Evolutionary conservation across 306 rosid species (phyloP).

Genomic region (Vigna unguiculata): DNA sequence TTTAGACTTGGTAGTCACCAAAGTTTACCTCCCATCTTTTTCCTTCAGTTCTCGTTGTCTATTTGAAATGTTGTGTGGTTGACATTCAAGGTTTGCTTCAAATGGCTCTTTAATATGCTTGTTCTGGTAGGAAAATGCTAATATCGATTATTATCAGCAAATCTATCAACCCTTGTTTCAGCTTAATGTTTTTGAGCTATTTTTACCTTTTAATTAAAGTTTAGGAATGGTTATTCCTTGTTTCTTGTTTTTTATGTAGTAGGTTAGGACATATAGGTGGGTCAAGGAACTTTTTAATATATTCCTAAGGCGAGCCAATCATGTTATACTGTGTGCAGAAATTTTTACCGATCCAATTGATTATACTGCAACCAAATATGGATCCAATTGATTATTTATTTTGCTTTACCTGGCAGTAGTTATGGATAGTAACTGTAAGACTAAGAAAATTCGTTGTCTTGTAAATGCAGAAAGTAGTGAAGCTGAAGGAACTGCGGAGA

Average conservation of each 20-base stretch:
- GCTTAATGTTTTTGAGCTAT: not conserved
- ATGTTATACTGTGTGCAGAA: not conserved
- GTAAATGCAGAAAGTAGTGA: conserved; percentile 70
- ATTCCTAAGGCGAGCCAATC: not conserved
- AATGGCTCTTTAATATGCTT: conserved; percentile 1
- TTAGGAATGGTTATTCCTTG: not conserved
- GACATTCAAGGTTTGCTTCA: not conserved
- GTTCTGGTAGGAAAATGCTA: conserved; percentile 6
- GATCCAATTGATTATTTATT: conserved; percentile 25
- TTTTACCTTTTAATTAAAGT: conserved; percentile 1
- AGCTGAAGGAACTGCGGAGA: conserved; percentile 74
- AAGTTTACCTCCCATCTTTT: not conserved
- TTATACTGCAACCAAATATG: not conserved
- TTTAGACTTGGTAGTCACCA: not conserved
- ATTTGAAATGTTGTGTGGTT: not conserved
- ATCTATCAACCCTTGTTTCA: not conserved
- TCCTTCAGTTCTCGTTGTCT: conserved; percentile 31
- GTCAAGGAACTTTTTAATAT: not conserved
- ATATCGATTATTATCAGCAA: not conserved
- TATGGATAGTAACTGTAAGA: conserved; percentile 4
- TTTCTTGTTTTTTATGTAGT: not conserved
- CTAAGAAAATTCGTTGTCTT: not conserved
- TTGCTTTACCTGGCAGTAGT: not conserved
- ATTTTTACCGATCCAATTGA: not conserved
- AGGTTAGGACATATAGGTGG: not conserved